Evolutionary conservation across 129 eudicot species (phyloP).

Genomic region (Helianthus tuberosus): DNA sequence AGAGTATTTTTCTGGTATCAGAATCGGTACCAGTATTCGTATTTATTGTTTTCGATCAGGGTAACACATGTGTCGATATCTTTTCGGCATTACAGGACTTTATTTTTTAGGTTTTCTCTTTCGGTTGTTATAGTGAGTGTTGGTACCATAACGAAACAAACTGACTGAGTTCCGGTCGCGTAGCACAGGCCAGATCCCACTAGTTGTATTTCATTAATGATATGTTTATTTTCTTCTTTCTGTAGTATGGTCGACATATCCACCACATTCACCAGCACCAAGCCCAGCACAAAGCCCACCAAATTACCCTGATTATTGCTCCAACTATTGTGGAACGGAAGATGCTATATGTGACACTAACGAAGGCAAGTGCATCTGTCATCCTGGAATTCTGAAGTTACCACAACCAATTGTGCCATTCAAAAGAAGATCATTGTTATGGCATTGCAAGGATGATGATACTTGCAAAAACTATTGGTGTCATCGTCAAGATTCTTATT

Average conservation of each 20-base stretch:
- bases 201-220: too few species aligned
- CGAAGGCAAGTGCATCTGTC: conserved; percentile 1
- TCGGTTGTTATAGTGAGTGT: too few species aligned
- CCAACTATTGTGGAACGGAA: conserved; percentile 1
- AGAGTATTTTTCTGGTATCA: too few species aligned
- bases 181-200: too few species aligned
- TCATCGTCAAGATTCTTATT: conserved; percentile 9
- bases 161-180: too few species aligned
- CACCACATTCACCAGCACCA: background rate
- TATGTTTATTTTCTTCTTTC: background rate
- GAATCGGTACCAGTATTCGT: too few species aligned
- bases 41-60: too few species aligned
- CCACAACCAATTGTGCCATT: background rate
- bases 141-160: too few species aligned
- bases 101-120: too few species aligned
- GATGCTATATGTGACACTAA: conserved; percentile 17
- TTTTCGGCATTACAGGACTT: too few species aligned
- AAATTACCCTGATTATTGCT: background rate
- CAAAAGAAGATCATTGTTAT: conserved; percentile 23
- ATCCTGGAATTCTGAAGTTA: conserved; percentile 1
- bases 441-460: conserved; percentile 9
- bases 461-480: conserved; percentile 20
- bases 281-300: background rate
- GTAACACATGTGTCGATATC: too few species aligned
- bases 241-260: conserved; percentile 12